Conservation (phyloP, 2,329 filamentous ascomycete genomes). For the Epichloe typhina region DNA sequence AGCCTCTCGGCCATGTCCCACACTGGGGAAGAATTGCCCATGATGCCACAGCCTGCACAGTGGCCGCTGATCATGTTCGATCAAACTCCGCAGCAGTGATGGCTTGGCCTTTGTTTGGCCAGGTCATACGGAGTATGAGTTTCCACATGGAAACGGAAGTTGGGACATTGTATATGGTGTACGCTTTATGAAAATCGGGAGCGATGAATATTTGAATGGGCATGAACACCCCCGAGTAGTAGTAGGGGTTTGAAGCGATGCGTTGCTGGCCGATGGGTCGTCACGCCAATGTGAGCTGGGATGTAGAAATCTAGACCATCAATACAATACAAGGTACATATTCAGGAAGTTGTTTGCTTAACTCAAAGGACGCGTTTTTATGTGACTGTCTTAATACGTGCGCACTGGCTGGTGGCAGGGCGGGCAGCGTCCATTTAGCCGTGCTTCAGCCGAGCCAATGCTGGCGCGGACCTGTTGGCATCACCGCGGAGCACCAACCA, state of each 20-base stretch:
- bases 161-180: background rate
- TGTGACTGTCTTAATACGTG: too few species aligned
- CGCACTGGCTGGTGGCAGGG: background rate
- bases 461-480: background rate
- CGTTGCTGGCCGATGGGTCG: too few species aligned
- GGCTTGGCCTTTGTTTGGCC: background rate
- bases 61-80: slow-evolving; percentile 22
- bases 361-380: too few species aligned
- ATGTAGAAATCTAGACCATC: too few species aligned
- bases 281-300: too few species aligned
- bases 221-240: background rate
- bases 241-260: too few species aligned
- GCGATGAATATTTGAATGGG: background rate
- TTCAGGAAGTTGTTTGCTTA: too few species aligned
- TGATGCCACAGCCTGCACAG: slow-evolving; percentile 15
- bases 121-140: background rate
- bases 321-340: too few species aligned
- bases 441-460: slow-evolving; percentile 11
- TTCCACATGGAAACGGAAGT: background rate
- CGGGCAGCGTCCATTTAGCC: slow-evolving; percentile 9
- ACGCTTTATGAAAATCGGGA: background rate
- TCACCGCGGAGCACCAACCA: background rate
- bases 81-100: slow-evolving; percentile 7
- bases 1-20: slow-evolving; percentile 1
- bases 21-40: slow-evolving; percentile 11